Conservation (phyloP, 768 basidiomycete genomes). For the Boletus insuetus region DNA sequence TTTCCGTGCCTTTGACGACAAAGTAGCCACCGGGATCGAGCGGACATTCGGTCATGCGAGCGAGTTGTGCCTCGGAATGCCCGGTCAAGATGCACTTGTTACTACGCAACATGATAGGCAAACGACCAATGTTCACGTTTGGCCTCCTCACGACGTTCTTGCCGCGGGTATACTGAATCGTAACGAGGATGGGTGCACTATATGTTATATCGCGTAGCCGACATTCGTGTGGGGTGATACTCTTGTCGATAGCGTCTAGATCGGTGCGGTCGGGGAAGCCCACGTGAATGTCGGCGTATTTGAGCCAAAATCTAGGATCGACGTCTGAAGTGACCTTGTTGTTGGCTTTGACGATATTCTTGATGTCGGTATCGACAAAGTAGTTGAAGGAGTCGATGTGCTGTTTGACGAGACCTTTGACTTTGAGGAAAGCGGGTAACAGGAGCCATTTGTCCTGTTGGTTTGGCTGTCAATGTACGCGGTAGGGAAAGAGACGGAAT, state of each 20-base stretch:
- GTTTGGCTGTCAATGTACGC: neutral
- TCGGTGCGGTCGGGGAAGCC: slow-evolving; percentile 91
- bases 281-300: slow-evolving; percentile 93
- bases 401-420: slow-evolving; percentile 98
- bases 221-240: slow-evolving; percentile 95
- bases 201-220: slow-evolving; percentile 95
- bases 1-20: slow-evolving; percentile 98
- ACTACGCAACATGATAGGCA: slow-evolving; percentile 96
- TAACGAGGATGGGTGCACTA: slow-evolving; percentile 88
- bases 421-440: slow-evolving; percentile 92
- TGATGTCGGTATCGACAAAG: slow-evolving; percentile 96
- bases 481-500: neutral
- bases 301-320: slow-evolving; percentile 94
- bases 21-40: slow-evolving; percentile 99
- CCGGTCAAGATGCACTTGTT: slow-evolving; percentile 91
- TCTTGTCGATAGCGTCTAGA: slow-evolving; percentile 69
- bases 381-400: slow-evolving; percentile 99
- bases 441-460: slow-evolving; percentile 96
- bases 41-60: slow-evolving; percentile 96
- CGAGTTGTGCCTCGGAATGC: slow-evolving; percentile 73
- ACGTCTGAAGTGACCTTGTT: slow-evolving; percentile 95
- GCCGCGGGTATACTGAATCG: slow-evolving; percentile 92
- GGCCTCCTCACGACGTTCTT: slow-evolving; percentile 79
- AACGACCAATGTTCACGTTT: slow-evolving; percentile 83
- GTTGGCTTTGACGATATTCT: slow-evolving; percentile 93